Evolutionary conservation across 1,284 basidiomycete species (phyloP), one percentile per base, ranked within the genome.

Genomic region (Chalciporus piperatoides): DNA sequence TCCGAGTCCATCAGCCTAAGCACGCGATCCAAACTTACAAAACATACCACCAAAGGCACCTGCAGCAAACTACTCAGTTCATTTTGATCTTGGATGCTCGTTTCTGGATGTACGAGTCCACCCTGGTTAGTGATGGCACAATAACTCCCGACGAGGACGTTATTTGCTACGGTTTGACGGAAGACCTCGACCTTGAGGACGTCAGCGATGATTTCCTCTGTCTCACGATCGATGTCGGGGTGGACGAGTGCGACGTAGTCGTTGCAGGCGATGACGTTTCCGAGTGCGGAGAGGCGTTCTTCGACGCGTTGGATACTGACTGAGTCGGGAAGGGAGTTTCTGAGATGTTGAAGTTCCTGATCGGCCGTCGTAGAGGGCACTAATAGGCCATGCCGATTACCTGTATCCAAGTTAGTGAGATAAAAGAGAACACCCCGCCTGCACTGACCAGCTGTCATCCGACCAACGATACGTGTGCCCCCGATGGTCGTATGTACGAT

Each of bases 111-210:
- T 0, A 98, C 97, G 40, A 99, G 78, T 10, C 95, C 96, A 47
- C 97, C 97, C 73, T 97, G 89, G 69, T 99, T 99, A 40, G 91
- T 90, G 62, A 99, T 83, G 45, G 86, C 91, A 64, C 92, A 94
- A 70, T 99, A 99, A 54, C 86, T 90, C 41, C 97, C 97, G 30
- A 99, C 96, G 43, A 99, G 84, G 41, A 96, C 94, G 71, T 99
- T 98, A 63, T 92, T 87, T 10, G 96, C 96, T 57, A 99, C 81
- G 10, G 95, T 99, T 71, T 99, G 96, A 46, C 96, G 79, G 78
- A 99, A 99, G 4, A 99, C 97, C 71, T 99, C 97, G 54, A 99
- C 97, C 72, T 98, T 97, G 59, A 99, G 81, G 10, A 97, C 93
- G 70, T 99, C 97, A 44, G 97, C 96, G 68, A 99, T 97, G 71